phyloP scores from a whole-genome alignment of 1,139 yeast genomes.

The Ashbya aceris region DNA sequence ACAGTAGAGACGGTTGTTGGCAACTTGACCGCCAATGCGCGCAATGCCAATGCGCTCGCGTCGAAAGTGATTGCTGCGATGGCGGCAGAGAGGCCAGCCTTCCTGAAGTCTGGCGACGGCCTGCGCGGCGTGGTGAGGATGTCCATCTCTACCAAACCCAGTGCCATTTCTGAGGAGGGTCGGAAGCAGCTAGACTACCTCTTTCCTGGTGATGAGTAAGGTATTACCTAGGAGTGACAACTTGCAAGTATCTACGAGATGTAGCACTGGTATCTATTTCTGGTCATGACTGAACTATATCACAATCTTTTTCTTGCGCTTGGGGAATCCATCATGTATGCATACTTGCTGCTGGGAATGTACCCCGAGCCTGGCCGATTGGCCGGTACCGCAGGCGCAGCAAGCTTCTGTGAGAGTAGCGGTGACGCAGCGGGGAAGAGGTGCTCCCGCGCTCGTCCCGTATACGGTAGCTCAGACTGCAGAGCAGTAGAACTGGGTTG shows the following conservation, averaged over 20 bases:
- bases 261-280: conserved; percentile 5
- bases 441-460: no score
- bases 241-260: neutral
- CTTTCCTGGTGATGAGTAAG: conserved; percentile 54
- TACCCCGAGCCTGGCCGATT: conserved; percentile 22
- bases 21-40: conserved; percentile 77
- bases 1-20: conserved; percentile 95
- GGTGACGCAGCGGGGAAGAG: no score
- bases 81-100: conserved; percentile 47
- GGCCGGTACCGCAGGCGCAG: conserved; percentile 7
- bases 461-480: no score
- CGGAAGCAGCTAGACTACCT: conserved; percentile 74
- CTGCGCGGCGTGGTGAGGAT: conserved; percentile 70
- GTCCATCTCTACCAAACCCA: conserved; percentile 72
- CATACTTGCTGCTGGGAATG: conserved; percentile 36
- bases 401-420: no score
- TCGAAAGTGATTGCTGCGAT: conserved; percentile 57
- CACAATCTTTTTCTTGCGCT: conserved; percentile 29
- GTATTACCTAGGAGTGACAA: neutral
- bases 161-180: conserved; percentile 63
- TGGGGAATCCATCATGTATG: conserved; percentile 37
- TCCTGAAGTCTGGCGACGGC: conserved; percentile 57
- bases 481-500: neutral
- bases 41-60: conserved; percentile 75
- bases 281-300: conserved; percentile 5